A percentile compares a stretch with the other conserved stretches of the same genome.
phyloP scores from a whole-genome alignment of 768 basidiomycete species.

The Lactarius sanguifluus region DNA sequence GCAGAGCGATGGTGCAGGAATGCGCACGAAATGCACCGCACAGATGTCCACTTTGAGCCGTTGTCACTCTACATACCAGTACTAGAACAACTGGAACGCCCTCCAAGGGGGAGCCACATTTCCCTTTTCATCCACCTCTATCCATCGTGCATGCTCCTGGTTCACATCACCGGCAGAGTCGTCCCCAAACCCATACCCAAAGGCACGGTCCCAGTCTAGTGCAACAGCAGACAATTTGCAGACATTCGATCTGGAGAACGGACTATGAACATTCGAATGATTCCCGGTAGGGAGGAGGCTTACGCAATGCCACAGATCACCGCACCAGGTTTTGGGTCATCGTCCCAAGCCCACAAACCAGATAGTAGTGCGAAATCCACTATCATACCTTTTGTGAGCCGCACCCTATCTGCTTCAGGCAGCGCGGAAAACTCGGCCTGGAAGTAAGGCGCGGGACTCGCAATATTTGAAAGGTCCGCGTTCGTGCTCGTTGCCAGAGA shows the following conservation, averaged over 20 bases:
- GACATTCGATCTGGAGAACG: slow-evolving; percentile 51
- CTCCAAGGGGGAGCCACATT: slow-evolving; percentile 56
- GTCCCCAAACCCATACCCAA: slow-evolving; percentile 46
- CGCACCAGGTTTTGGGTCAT: slow-evolving; percentile 49
- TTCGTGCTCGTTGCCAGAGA: slow-evolving; percentile 46
- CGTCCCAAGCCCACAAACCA: slow-evolving; percentile 55
- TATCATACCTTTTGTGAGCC: slow-evolving; percentile 61
- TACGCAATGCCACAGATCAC: slow-evolving; percentile 61
- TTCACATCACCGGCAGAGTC: slow-evolving; percentile 47
- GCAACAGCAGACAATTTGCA: slow-evolving; percentile 60
- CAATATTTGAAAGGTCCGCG: slow-evolving; percentile 46
- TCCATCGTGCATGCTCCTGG: slow-evolving; percentile 50
- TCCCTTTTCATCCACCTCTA: slow-evolving; percentile 65
- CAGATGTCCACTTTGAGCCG: neutral
- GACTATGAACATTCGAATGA: slow-evolving; percentile 2
- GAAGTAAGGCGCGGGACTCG: slow-evolving; percentile 53
- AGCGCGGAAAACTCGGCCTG: slow-evolving; percentile 52
- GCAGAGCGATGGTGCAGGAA: neutral
- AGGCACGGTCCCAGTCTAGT: slow-evolving; percentile 63
- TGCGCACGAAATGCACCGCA: neutral
- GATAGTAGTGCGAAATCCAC: slow-evolving; percentile 67
- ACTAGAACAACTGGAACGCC: slow-evolving; percentile 52
- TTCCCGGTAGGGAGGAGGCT: slow-evolving; percentile 27
- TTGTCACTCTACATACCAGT: neutral
- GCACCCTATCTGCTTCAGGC: slow-evolving; percentile 42